These are phyloP conservation scores for Camellia lanceoleosa DNA, from an alignment of 148 eudicot species.

Conservation along the genomic window DNA sequence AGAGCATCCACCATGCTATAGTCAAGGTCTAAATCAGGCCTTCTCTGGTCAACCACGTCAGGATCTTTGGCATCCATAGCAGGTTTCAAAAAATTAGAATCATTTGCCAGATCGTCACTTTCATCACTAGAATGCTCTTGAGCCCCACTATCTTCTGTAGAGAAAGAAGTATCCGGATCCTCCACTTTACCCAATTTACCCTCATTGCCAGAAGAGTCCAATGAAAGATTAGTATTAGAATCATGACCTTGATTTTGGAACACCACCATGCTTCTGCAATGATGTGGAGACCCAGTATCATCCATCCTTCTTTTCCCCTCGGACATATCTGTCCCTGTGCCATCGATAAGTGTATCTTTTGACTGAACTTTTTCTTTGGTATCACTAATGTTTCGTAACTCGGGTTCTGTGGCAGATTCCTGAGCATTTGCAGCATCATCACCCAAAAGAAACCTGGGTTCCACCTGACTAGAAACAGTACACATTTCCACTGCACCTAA, in stretches of 20 bases:
- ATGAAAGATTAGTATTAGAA: slow-evolving; percentile 1
- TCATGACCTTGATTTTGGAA: slow-evolving; percentile 23
- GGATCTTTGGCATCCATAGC: slow-evolving; percentile 22
- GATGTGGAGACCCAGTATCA: slow-evolving; percentile 20
- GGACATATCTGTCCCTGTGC: slow-evolving; percentile 12
- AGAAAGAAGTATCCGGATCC: slow-evolving; percentile 24
- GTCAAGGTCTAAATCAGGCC: slow-evolving; percentile 57
- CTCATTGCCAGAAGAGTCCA: slow-evolving; percentile 27
- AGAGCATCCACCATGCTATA: slow-evolving; percentile 74
- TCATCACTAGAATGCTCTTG: slow-evolving; percentile 30
- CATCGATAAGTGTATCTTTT: slow-evolving; percentile 16
- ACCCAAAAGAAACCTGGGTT: slow-evolving; percentile 20
- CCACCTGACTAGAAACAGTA: slow-evolving; percentile 25
- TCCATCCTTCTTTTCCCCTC: slow-evolving; percentile 28
- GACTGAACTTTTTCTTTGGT: slow-evolving; percentile 19
- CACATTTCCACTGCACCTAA: slow-evolving; percentile 23
- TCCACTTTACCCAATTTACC: slow-evolving; percentile 10
- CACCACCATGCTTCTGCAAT: slow-evolving; percentile 18
- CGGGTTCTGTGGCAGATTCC: slow-evolving; percentile 26
- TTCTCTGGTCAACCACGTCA: slow-evolving; percentile 35
- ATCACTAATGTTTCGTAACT: slow-evolving; percentile 16
- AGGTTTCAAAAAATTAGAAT: slow-evolving; percentile 31
- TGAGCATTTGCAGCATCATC: slow-evolving; percentile 26
- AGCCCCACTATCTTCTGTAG: slow-evolving; percentile 27
- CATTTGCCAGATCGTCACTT: slow-evolving; percentile 32